phyloP scores from a whole-genome alignment of 129 eudicot species.

The Flaveria sonorensis region DNA sequence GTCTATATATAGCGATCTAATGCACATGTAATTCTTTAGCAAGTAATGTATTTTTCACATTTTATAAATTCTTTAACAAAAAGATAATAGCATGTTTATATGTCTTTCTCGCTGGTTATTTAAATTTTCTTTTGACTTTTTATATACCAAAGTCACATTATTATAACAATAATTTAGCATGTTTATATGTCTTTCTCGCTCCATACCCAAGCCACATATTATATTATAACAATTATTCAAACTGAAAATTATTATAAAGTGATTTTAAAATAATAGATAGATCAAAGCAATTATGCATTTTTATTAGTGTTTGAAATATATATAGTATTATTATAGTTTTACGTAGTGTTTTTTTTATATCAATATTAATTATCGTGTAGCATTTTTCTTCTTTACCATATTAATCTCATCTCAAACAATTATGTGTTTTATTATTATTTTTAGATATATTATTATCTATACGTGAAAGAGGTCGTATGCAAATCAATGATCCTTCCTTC shows the following conservation, averaged over 20 bases:
- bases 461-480: too few species aligned
- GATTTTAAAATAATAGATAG: too few species aligned
- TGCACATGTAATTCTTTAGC: slow-evolving; percentile 35
- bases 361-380: too few species aligned
- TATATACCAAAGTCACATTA: neutral
- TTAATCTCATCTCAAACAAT: slow-evolving; percentile 3
- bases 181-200: too few species aligned
- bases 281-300: too few species aligned
- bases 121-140: neutral
- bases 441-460: slow-evolving; percentile 6
- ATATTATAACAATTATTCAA: too few species aligned
- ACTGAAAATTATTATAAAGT: too few species aligned
- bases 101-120: neutral
- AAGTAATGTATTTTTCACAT: neutral
- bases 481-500: too few species aligned
- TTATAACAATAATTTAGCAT: neutral
- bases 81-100: neutral
- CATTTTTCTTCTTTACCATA: slow-evolving; percentile 17
- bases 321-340: too few species aligned
- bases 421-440: neutral
- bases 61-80: neutral
- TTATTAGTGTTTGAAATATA: too few species aligned
- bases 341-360: too few species aligned
- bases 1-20: slow-evolving; percentile 27
- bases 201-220: too few species aligned